A percentile compares a stretch with the other conserved stretches of the same genome.
phyloP scores from a whole-genome alignment of 1,284 basidiomycete species.

The Crepidotus sp. region DNA sequence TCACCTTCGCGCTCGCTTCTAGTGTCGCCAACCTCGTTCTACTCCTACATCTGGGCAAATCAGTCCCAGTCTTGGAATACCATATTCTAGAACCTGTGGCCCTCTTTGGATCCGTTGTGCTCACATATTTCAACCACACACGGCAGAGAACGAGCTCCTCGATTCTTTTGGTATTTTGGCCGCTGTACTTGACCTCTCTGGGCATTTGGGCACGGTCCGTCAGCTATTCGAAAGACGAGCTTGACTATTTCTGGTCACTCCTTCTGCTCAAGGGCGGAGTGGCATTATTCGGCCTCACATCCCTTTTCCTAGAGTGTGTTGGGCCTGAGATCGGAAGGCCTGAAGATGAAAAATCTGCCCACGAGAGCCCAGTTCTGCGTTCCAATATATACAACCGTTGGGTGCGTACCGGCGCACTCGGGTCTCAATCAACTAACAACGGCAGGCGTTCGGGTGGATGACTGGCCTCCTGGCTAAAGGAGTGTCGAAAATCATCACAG shows the following conservation, averaged over 20 bases:
- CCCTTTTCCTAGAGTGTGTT: slow-evolving; percentile 64
- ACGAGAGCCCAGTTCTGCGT: slow-evolving; percentile 65
- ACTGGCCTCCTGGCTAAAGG: slow-evolving; percentile 70
- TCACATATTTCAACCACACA: slow-evolving; percentile 67
- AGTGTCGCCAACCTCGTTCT: slow-evolving; percentile 36
- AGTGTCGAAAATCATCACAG: slow-evolving; percentile 53
- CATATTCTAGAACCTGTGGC: slow-evolving; percentile 54
- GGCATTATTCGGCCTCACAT: slow-evolving; percentile 41
- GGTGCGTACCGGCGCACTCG: slow-evolving; percentile 26
- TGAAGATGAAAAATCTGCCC: slow-evolving; percentile 33
- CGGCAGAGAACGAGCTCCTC: slow-evolving; percentile 70
- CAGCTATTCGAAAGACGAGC: slow-evolving; percentile 24
- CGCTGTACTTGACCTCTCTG: slow-evolving; percentile 49
- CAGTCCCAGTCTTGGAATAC: slow-evolving; percentile 44
- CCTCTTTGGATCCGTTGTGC: slow-evolving; percentile 34
- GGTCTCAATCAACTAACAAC: not conserved
- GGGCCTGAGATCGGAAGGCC: slow-evolving; percentile 53
- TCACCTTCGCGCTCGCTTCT: slow-evolving; percentile 32
- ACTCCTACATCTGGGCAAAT: slow-evolving; percentile 25
- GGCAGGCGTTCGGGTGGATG: slow-evolving; percentile 71
- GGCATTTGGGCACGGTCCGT: slow-evolving; percentile 60
- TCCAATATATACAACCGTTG: slow-evolving; percentile 80
- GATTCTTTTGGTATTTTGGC: slow-evolving; percentile 78
- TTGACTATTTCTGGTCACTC: slow-evolving; percentile 26
- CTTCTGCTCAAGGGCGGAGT: slow-evolving; percentile 42